Conservation (phyloP, 257 asterid species). For the Forsythia suspensa region DNA sequence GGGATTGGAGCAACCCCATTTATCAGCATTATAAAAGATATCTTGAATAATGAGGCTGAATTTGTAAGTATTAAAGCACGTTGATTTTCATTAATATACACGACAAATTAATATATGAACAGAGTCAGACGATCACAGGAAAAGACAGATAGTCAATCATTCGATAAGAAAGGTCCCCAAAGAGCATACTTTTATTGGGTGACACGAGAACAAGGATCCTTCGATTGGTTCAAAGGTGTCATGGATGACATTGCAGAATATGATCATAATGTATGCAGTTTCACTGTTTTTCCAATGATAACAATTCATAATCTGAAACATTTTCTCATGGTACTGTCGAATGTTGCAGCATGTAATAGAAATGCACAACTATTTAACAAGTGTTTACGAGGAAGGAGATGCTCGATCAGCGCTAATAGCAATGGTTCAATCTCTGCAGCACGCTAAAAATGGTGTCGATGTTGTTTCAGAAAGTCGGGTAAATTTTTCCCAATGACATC, state of each 20-base stretch:
- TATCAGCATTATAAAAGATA: conserved; percentile 80
- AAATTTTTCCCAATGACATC: conserved; percentile 2
- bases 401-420: conserved; percentile 91
- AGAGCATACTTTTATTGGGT: conserved; percentile 96
- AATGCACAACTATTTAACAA: conserved; percentile 91
- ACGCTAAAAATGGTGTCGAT: conserved; percentile 87
- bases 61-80: conserved; percentile 36
- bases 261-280: conserved; percentile 59
- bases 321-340: not conserved
- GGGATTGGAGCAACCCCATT: conserved; percentile 98
- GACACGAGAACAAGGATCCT: conserved; percentile 92
- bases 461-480: conserved; percentile 88
- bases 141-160: conserved; percentile 9
- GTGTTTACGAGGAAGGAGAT: conserved; percentile 95
- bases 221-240: conserved; percentile 96
- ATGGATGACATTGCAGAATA: conserved; percentile 92
- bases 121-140: conserved; percentile 30
- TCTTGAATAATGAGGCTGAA: conserved; percentile 49
- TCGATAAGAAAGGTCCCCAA: conserved; percentile 44
- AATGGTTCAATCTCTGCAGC: conserved; percentile 94
- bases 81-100: not conserved
- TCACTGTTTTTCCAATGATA: not conserved
- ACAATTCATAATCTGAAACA: not conserved
- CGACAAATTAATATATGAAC: not conserved
- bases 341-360: conserved; percentile 68